Base-by-base conservation (phyloP, 2,329 filamentous ascomycete species). In the Beauveria australis region DNA sequence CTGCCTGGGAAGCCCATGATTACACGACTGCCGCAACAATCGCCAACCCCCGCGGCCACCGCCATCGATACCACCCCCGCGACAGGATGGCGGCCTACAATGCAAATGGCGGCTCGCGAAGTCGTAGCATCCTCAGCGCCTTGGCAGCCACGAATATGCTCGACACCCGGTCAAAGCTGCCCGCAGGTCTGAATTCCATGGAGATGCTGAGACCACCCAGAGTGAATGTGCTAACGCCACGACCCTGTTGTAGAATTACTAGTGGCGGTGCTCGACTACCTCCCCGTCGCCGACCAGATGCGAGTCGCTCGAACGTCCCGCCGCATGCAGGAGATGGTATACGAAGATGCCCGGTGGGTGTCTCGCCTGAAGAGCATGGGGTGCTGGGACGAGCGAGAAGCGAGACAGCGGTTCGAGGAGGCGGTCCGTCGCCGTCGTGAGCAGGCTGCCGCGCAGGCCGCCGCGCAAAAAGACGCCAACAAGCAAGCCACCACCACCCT, bases 291-390 rank as follows among this genome's bases (percentile, higher is more conserved):
- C 63, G 93, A 97, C 73, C 87, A 96, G 68, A 83, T 97, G 71
- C 85, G 86, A 66, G 93, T 91, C 71, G 93, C 94, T 49, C 87
- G 88, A 64, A 87, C 89, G 26, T 96, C 91, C 62, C 89, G 85
- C 70, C 89, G 91, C 63, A 85, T 97, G 81, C 88, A 89, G 71
- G 94, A 99, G 75, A 99, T 99, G 92, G 92, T 97, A 3, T 99
- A 97, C 75, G 94, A 99, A 73, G 94, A 99, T 73, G 91, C 92
- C 54, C 84, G 93, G 77, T 99, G 94, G 94, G 89, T 97, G 44
- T 86, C 90, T 64, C 84, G 90, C 64, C 75, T 99, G 59, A 89
- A 89, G 71, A 86, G 82, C 62, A 96, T 99, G 86, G 90, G 88
- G 2, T 89, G 89, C 66, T 99, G 94, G 94, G 88, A 96, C 69